Base-by-base conservation (phyloP, 2,329 filamentous ascomycete genomes). In the Colletotrichum sansevieriae region DNA sequence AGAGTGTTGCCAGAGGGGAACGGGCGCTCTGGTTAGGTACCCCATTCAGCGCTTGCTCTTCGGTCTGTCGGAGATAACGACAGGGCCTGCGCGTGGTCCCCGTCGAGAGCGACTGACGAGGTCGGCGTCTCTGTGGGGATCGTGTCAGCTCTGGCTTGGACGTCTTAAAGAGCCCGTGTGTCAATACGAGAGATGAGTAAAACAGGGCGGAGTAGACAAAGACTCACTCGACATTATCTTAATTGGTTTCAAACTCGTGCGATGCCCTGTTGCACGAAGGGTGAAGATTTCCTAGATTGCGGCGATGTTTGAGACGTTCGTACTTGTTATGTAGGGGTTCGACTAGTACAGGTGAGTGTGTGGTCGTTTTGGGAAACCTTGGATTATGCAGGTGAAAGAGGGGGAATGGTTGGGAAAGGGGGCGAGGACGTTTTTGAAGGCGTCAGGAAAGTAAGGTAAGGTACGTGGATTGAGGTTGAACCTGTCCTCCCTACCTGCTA, bases 11-110 rank as follows among this genome's bases (percentile, higher is more conserved):
- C 18, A 46, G 41, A 47, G 49, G 29, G n/a, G 22, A 18, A 29
- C 29, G 29, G 7, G 29, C 29, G 29, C 29, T 29, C 29, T 8
- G 8, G 11, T 51, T 37, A 22, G 22, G 75, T 67, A 85, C 83
- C 84, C 84, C 84, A 86, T 75, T 86, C 84, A 70, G 78, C 79
- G 65, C 79, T 83, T 73, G 76, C 76, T 70, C 76, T 77, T 67
- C 75, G 76, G 68, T 77, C 79, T 62, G 46, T 78, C 73, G 72
- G 74, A 77, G 67, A 68, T 9, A 68, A 62, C 18, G 68, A 70
- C 7, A 68, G 43, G 3, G 52, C 61, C 7, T 41, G 29, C 10
- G 61, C 61, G 18, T 39, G 35, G 15, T 68, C 65, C 12, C 65
- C 54, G 22, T 68, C 12, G 22, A 59, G 39, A 37, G 41, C 39